phyloP scores from a whole-genome alignment of 192 early-diverging fungal genomes.

The Mortierella antarctica region DNA sequence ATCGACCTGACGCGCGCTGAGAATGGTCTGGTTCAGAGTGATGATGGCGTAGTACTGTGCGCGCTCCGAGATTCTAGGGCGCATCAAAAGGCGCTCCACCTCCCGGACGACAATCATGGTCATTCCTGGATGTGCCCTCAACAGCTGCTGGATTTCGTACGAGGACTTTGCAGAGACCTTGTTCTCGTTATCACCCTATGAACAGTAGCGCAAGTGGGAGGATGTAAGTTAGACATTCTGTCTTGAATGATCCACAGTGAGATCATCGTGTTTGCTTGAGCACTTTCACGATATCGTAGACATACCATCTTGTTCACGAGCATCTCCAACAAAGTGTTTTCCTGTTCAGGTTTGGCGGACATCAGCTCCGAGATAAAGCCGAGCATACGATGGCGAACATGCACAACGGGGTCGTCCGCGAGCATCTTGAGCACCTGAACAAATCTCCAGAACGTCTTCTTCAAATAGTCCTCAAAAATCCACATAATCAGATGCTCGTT shows the following conservation, averaged over 20 bases:
- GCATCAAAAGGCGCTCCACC: conserved; percentile 88
- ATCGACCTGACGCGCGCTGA: conserved; percentile 76
- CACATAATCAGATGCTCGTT: conserved; percentile 86
- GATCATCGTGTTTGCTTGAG: too few relatives aligned
- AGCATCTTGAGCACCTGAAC: conserved; percentile 90
- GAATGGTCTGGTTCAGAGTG: conserved; percentile 91
- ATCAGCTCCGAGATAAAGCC: conserved; percentile 82
- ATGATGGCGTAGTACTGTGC: conserved; percentile 93
- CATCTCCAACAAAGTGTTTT: conserved; percentile 91
- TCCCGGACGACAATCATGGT: conserved; percentile 88
- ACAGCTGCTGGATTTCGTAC: conserved; percentile 80
- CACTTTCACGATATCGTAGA: background rate
- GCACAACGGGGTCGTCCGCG: conserved; percentile 85
- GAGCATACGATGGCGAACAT: conserved; percentile 86
- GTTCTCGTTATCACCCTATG: conserved; percentile 85
- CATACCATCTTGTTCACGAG: conserved; percentile 90
- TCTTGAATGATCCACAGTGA: background rate
- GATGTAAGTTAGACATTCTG: background rate
- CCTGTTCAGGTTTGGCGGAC: conserved; percentile 92
- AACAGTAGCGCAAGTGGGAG: background rate
- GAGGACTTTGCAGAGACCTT: conserved; percentile 88
- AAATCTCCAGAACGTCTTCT: conserved; percentile 92
- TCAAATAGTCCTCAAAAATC: conserved; percentile 95
- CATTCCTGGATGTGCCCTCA: conserved; percentile 85
- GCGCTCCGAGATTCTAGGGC: conserved; percentile 75